These are phyloP conservation scores for Yarrowia sp. DNA, from an alignment of 805 yeast genomes.

Conservation along the genomic window DNA sequence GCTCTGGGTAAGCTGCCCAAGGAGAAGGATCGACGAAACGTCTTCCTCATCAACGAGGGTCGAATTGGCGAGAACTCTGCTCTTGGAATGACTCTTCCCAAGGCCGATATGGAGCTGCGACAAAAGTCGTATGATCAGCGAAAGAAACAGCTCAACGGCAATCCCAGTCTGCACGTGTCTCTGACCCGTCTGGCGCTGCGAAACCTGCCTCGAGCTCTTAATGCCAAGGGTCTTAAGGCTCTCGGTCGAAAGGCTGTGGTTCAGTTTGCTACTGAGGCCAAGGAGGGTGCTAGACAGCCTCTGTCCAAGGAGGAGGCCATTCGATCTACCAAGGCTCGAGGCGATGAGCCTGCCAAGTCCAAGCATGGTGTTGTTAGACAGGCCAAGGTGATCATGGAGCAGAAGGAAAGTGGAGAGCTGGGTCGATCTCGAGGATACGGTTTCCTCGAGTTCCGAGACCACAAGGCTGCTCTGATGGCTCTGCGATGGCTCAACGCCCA, in stretches of 20 bases:
- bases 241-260: constrained; percentile 93
- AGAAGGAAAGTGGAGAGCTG: constrained; percentile 76
- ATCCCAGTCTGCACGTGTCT: constrained; percentile 89
- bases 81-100: constrained; percentile 63
- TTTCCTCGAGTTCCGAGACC: constrained; percentile 88
- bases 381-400: constrained; percentile 89
- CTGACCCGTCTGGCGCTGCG: constrained; percentile 92
- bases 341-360: constrained; percentile 53
- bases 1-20: constrained; percentile 74
- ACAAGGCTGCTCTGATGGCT: constrained; percentile 90
- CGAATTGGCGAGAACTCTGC: constrained; percentile 78
- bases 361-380: constrained; percentile 90
- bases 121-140: constrained; percentile 83
- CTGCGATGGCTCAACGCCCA: constrained; percentile 96
- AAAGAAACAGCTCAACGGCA: constrained; percentile 83
- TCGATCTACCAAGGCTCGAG: constrained; percentile 59
- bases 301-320: constrained; percentile 82
- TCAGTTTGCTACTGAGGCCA: constrained; percentile 87
- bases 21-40: constrained; percentile 77
- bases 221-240: constrained; percentile 81
- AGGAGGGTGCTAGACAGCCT: constrained; percentile 69
- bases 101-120: constrained; percentile 77
- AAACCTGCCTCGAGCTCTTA: constrained; percentile 90
- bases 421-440: constrained; percentile 98
- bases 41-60: constrained; percentile 90